Percentiles rank a stretch among this genome's conserved stretches.
These are phyloP conservation scores for Claviceps sp. DNA, from an alignment of 2,329 filamentous ascomycete genomes.

Conservation along the genomic window DNA sequence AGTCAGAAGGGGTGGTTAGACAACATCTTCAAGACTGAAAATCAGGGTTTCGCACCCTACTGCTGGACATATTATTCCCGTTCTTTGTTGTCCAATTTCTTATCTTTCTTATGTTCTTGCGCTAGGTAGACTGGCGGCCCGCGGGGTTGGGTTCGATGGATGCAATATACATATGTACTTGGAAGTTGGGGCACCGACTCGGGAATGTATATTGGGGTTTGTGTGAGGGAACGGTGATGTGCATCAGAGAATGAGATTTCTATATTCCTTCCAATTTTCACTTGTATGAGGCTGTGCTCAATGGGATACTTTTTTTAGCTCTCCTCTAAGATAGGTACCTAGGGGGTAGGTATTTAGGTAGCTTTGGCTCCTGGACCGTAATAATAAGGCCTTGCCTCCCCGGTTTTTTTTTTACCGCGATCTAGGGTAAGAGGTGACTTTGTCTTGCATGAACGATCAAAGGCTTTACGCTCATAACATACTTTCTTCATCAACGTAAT, in stretches of 20 bases:
- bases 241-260: neutral
- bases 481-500: too few relatives aligned
- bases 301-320: too few relatives aligned
- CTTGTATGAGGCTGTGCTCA: too few relatives aligned
- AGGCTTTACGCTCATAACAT: too few relatives aligned
- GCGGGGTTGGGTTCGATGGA: constrained; percentile 12
- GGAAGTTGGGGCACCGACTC: constrained; percentile 5
- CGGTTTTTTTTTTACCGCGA: too few relatives aligned
- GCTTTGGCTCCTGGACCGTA: too few relatives aligned
- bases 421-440: too few relatives aligned
- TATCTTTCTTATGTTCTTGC: constrained; percentile 6
- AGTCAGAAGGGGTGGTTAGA: neutral
- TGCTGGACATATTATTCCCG: constrained; percentile 6
- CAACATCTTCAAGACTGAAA: neutral
- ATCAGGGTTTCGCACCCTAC: constrained; percentile 6
- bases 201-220: constrained; percentile 10
- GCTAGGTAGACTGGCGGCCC: constrained; percentile 13
- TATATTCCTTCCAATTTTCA: too few relatives aligned
- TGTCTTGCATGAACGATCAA: too few relatives aligned
- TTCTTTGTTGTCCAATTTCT: constrained; percentile 8
- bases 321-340: too few relatives aligned
- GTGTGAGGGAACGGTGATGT: constrained; percentile 9
- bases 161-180: neutral
- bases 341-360: too few relatives aligned
- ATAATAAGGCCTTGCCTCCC: too few relatives aligned